Percentiles rank a stretch among this genome's conserved stretches.
Conservation (phyloP, 441 rosid genomes). For the Hura crepitans region DNA sequence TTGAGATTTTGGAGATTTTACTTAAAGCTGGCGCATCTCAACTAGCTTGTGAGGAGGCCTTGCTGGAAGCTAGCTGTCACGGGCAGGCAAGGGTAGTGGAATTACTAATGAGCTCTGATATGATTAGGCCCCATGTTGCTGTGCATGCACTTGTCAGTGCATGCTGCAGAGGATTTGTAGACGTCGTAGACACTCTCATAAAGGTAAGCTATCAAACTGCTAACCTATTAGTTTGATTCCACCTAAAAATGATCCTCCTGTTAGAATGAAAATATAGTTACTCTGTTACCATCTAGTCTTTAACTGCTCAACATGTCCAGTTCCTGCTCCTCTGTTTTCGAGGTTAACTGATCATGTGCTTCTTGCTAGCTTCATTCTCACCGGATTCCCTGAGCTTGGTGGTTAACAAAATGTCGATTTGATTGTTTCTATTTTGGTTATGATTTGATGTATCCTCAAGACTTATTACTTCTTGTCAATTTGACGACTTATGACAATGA, state of each 20-base stretch:
- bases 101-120: constrained; percentile 79
- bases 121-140: constrained; percentile 80
- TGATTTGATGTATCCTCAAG: neutral
- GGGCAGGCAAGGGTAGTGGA: constrained; percentile 61
- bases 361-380: neutral
- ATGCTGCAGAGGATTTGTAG: constrained; percentile 74
- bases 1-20: constrained; percentile 76
- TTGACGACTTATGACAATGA: neutral
- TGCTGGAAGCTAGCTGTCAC: constrained; percentile 75
- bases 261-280: neutral
- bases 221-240: neutral
- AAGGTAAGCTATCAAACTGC: constrained; percentile 39
- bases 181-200: constrained; percentile 61
- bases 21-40: constrained; percentile 89
- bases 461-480: neutral
- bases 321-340: neutral
- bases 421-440: neutral
- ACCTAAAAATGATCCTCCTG: neutral
- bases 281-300: too few relatives aligned
- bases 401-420: neutral
- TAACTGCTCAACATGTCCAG: neutral
- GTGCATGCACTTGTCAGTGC: constrained; percentile 88
- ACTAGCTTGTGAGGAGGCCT: constrained; percentile 92
- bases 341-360: neutral
- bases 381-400: neutral